Percentiles rank a stretch among this genome's conserved stretches.
These are phyloP conservation scores for Diaporthe citri DNA, from an alignment of 2,329 filamentous ascomycete species.

Conservation along the genomic window DNA sequence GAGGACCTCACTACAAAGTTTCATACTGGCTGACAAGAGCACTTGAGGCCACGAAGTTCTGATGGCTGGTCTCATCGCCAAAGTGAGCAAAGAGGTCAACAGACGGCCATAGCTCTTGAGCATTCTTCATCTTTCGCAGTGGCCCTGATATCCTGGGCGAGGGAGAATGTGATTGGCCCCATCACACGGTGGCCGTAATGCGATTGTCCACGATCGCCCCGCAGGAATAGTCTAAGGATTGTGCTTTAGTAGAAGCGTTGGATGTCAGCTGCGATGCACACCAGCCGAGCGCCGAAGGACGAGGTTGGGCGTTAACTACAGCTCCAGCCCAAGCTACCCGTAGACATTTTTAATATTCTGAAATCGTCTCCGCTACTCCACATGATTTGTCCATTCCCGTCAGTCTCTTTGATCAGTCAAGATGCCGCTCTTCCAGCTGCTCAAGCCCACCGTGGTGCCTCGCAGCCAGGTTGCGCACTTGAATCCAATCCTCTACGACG, in stretches of 20 bases:
- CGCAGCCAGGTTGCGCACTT: background rate
- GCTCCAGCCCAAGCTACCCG: background rate
- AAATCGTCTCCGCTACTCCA: background rate
- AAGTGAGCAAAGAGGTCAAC: background rate
- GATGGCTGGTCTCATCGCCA: background rate
- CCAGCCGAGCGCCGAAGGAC: background rate
- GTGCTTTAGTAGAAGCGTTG: background rate
- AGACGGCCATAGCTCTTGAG: background rate
- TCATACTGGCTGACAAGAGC: background rate
- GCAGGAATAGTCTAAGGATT: background rate
- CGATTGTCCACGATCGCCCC: background rate
- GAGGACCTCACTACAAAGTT: background rate
- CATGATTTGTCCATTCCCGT: background rate
- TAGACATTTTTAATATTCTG: background rate
- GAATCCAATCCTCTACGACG: constrained; percentile 12
- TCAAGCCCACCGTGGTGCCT: constrained; percentile 9
- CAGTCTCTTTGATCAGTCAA: background rate
- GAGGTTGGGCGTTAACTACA: background rate
- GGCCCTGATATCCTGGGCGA: background rate
- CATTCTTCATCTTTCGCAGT: background rate
- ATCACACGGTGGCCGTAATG: background rate
- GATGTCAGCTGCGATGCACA: constrained; percentile 13
- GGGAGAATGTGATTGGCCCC: background rate
- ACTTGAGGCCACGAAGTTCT: background rate
- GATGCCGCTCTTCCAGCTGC: background rate